Percentiles rank a stretch among this genome's conserved stretches.
These are phyloP conservation scores for Acarospora socialis DNA, from an alignment of 2,329 filamentous ascomycete species.

Conservation along the genomic window DNA sequence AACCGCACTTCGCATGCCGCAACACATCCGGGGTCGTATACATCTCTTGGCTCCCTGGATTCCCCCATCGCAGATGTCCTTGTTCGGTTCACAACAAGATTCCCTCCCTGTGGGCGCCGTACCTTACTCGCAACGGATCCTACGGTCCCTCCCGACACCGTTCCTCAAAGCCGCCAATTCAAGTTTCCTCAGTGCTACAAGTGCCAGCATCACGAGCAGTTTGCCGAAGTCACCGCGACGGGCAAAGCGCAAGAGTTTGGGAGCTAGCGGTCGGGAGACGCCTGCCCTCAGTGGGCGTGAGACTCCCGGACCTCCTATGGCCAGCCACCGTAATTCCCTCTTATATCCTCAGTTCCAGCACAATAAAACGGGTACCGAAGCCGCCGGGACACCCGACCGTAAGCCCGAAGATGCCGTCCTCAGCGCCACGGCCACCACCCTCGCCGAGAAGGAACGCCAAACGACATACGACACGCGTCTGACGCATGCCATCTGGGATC, in stretches of 20 bases:
- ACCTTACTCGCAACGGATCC: constrained; percentile 79
- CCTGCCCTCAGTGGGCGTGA: no score
- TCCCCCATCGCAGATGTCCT: constrained; percentile 81
- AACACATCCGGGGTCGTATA: constrained; percentile 85
- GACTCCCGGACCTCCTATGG: background rate
- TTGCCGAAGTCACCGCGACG: constrained; percentile 52
- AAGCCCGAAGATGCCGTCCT: constrained; percentile 24
- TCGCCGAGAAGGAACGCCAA: constrained; percentile 58
- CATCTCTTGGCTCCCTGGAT: constrained; percentile 96
- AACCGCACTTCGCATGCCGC: constrained; percentile 86
- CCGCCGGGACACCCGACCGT: constrained; percentile 1
- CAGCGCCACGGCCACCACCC: constrained; percentile 43
- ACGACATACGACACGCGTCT: constrained; percentile 68
- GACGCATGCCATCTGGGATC: constrained; percentile 86
- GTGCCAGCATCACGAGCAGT: constrained; percentile 67
- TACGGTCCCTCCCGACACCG: constrained; percentile 77
- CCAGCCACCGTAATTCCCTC: background rate
- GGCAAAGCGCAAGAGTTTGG: constrained; percentile 41
- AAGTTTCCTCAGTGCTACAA: constrained; percentile 85
- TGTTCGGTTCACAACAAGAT: constrained; percentile 58
- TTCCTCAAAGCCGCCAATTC: constrained; percentile 91
- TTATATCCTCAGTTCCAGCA: background rate
- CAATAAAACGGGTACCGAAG: background rate
- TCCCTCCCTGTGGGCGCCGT: constrained; percentile 71
- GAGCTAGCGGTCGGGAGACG: constrained; percentile 25